Conservation (phyloP, 768 basidiomycete genomes). For the Lanmaoa rubissima region DNA sequence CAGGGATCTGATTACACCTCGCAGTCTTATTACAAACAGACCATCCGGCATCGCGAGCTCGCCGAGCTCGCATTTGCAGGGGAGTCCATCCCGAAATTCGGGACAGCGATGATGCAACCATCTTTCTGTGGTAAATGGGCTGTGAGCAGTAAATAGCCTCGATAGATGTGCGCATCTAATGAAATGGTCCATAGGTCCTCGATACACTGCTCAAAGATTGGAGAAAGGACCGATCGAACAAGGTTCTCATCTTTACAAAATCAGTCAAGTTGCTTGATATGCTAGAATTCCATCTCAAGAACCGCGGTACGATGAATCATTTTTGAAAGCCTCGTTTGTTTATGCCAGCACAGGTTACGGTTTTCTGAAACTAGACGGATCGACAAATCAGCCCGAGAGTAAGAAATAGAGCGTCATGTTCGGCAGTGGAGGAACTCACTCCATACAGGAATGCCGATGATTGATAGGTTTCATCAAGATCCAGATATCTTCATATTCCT, state of each 20-base stretch:
- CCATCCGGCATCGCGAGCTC: slow-evolving; percentile 58
- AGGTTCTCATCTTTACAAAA: slow-evolving; percentile 93
- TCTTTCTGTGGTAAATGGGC: slow-evolving; percentile 84
- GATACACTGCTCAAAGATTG: slow-evolving; percentile 63
- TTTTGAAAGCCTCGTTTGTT: neutral
- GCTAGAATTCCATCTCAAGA: slow-evolving; percentile 72
- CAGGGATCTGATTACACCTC: neutral
- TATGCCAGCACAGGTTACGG: slow-evolving; percentile 42
- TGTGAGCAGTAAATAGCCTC: slow-evolving; percentile 41
- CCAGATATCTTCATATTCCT: slow-evolving; percentile 75
- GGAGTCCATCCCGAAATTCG: slow-evolving; percentile 54
- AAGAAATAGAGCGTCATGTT: slow-evolving; percentile 25
- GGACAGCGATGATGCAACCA: slow-evolving; percentile 58
- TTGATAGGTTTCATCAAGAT: slow-evolving; percentile 80
- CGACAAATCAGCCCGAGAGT: slow-evolving; percentile 65
- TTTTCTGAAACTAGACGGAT: slow-evolving; percentile 80
- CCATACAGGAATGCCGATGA: slow-evolving; percentile 72
- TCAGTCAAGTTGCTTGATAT: slow-evolving; percentile 88
- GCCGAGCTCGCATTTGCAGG: slow-evolving; percentile 62
- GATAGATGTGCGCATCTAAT: neutral
- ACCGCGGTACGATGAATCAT: slow-evolving; percentile 38
- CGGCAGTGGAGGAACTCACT: neutral
- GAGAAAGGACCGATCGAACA: slow-evolving; percentile 67
- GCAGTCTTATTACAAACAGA: slow-evolving; percentile 22
- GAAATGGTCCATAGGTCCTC: slow-evolving; percentile 52